phyloP scores from a whole-genome alignment of 2,329 filamentous ascomycete species.

The Berkeleyomyces basicola region DNA sequence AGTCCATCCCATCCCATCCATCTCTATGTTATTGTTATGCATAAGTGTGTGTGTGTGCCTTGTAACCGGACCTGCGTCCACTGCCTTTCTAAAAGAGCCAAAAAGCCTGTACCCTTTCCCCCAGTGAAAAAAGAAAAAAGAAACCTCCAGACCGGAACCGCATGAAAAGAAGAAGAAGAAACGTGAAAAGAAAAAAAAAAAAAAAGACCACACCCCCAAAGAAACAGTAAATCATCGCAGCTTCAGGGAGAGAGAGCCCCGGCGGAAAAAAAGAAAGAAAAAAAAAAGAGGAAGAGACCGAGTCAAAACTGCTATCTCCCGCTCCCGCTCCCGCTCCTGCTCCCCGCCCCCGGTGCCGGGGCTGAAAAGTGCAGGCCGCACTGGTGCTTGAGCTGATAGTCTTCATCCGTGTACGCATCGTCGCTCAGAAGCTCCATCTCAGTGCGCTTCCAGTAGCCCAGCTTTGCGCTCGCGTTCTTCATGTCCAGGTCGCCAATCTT shows the following conservation, averaged over 20 bases:
- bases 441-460: slow-evolving; percentile 48
- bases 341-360: background rate
- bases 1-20: background rate
- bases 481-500: slow-evolving; percentile 58
- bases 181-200: background rate
- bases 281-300: background rate
- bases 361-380: slow-evolving; percentile 8
- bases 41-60: background rate
- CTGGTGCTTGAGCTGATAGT: slow-evolving; percentile 9
- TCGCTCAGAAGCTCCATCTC: slow-evolving; percentile 47
- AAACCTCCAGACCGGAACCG: background rate
- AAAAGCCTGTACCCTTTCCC: background rate
- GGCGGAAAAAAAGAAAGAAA: background rate
- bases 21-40: background rate
- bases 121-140: background rate
- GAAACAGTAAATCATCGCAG: background rate
- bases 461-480: slow-evolving; percentile 51
- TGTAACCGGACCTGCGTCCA: background rate
- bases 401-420: slow-evolving; percentile 47
- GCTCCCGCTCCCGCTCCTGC: background rate
- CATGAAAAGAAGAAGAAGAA: background rate
- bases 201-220: background rate
- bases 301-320: background rate
- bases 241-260: background rate
- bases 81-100: background rate